These are phyloP conservation scores for Golubevia sp. DNA, from an alignment of 1,284 basidiomycete genomes.

Conservation along the genomic window DNA sequence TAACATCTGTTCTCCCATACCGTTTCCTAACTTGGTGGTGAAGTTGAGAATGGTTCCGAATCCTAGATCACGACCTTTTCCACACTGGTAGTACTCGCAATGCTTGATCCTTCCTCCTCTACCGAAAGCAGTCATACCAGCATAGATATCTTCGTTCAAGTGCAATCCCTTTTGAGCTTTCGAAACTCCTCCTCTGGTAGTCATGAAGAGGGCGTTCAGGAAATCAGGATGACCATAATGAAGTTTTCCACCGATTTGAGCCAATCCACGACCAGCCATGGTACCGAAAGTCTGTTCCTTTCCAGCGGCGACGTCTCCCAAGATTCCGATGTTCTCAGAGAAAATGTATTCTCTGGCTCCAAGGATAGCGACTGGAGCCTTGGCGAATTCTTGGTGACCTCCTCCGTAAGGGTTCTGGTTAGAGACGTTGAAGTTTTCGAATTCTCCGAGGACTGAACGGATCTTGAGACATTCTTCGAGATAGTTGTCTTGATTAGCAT, in stretches of 20 bases:
- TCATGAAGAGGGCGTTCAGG: slow-evolving; percentile 97
- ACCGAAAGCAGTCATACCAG: slow-evolving; percentile 97
- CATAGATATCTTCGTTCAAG: slow-evolving; percentile 98
- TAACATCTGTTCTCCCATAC: slow-evolving; percentile 99
- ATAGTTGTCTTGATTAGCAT: slow-evolving; percentile 99
- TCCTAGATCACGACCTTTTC: slow-evolving; percentile 97
- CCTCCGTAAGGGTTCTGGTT: slow-evolving; percentile 90
- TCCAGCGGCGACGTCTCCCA: slow-evolving; percentile 96
- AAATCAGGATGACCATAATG: slow-evolving; percentile 99
- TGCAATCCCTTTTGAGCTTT: slow-evolving; percentile 99
- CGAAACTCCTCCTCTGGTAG: slow-evolving; percentile 93
- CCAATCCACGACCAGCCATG: slow-evolving; percentile 87
- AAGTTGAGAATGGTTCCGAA: slow-evolving; percentile 99
- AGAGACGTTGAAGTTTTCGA: slow-evolving; percentile 88
- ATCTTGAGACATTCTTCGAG: slow-evolving; percentile 99
- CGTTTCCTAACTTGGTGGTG: slow-evolving; percentile 98
- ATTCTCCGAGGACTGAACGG: slow-evolving; percentile 95
- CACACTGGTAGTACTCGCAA: slow-evolving; percentile 95
- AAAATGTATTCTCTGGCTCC: slow-evolving; percentile 99
- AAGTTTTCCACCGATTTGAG: slow-evolving; percentile 96
- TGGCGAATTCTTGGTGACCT: slow-evolving; percentile 69
- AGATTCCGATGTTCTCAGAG: slow-evolving; percentile 99
- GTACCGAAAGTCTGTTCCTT: slow-evolving; percentile 99
- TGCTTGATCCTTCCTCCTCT: slow-evolving; percentile 98
- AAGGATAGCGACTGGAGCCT: slow-evolving; percentile 91